A percentile compares a stretch with the other conserved stretches of the same genome.
Evolutionary conservation across 148 eudicot species (phyloP).

Genomic region (Pouteria glomerata): DNA sequence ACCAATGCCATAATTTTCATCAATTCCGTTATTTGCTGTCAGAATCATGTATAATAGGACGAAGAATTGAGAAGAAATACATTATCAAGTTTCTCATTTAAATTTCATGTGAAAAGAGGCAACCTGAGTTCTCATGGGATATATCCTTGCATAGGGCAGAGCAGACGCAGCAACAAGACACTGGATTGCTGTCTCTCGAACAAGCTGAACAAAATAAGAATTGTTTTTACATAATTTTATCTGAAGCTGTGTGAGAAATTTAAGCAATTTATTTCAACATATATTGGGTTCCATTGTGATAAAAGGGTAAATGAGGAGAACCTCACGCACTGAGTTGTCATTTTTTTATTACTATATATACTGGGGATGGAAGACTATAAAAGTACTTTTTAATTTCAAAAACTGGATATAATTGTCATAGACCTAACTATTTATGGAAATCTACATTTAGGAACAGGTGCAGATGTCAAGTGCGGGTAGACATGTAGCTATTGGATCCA

Average conservation of each 20-base stretch:
- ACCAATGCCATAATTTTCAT: background rate
- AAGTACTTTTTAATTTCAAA: background rate
- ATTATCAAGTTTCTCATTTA: background rate
- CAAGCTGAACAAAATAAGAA: constrained; percentile 45
- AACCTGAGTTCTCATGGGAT: constrained; percentile 88
- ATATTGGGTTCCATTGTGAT: too few relatives aligned
- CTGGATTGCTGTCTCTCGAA: constrained; percentile 85
- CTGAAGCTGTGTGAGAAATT: background rate
- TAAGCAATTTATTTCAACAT: background rate
- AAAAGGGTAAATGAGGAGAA: too few relatives aligned
- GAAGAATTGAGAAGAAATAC: constrained; percentile 2
- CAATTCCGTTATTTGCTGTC: background rate
- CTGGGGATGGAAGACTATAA: too few relatives aligned
- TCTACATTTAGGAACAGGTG: too few relatives aligned
- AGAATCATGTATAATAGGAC: background rate
- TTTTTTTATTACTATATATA: too few relatives aligned
- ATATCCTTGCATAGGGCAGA: constrained; percentile 68
- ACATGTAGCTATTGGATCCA: too few relatives aligned
- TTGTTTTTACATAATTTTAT: background rate
- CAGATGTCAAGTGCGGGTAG: too few relatives aligned
- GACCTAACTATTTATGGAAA: background rate
- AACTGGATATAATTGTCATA: background rate
- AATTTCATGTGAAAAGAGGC: background rate
- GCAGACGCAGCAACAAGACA: constrained; percentile 85
- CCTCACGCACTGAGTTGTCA: too few relatives aligned